phyloP scores from a whole-genome alignment of 441 rosid genomes.

The Corymbia calophylla region DNA sequence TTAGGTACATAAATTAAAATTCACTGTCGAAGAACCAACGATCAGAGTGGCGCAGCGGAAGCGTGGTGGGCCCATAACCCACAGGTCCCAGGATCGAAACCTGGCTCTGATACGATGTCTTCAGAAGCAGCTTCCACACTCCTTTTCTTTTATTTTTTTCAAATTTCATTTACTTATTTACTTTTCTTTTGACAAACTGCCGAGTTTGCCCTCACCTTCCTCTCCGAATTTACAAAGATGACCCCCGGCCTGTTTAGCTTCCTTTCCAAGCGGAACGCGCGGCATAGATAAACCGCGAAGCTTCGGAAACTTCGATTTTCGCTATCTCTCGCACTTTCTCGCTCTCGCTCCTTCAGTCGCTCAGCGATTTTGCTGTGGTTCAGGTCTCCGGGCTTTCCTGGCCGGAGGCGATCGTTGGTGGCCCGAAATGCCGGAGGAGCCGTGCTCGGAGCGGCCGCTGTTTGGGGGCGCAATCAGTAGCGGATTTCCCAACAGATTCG shows the following conservation, averaged over 20 bases:
- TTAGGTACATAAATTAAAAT: fast-evolving
- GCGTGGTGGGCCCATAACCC: slow-evolving; percentile 99
- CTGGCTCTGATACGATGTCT: slow-evolving; percentile 49
- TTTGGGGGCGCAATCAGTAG: background rate
- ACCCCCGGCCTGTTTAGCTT: background rate
- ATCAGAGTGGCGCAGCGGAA: slow-evolving; percentile 93
- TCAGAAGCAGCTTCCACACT: background rate
- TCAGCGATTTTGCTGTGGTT: background rate
- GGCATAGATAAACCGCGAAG: background rate
- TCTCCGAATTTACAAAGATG: background rate
- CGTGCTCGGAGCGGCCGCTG: background rate
- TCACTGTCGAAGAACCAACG: fast-evolving
- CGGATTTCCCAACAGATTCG: background rate
- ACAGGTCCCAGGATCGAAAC: slow-evolving; percentile 96
- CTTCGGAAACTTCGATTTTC: background rate
- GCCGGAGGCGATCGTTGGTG: background rate
- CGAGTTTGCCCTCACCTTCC: background rate
- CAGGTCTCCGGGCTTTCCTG: background rate
- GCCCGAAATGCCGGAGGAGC: background rate
- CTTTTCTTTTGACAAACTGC: background rate
- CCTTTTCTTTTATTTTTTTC: background rate
- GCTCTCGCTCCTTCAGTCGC: background rate
- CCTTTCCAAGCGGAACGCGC: background rate
- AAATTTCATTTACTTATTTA: background rate
- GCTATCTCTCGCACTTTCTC: background rate